Conservation (phyloP, 768 basidiomycete species). For the Kondoa malvinella region DNA sequence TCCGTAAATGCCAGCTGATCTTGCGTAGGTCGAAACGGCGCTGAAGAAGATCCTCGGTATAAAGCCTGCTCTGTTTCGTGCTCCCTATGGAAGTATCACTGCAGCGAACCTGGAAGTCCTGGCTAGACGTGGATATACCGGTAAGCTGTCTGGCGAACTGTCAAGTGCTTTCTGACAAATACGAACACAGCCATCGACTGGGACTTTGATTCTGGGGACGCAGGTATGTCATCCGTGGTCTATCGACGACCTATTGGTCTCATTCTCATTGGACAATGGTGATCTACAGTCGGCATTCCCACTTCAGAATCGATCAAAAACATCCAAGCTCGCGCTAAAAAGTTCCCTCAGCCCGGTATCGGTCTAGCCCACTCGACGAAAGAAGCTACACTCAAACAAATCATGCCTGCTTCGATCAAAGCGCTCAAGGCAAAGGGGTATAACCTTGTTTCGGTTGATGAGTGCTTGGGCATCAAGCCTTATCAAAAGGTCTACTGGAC, state of each 20-base stretch:
- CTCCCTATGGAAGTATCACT: constrained; percentile 22
- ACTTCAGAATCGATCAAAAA: constrained; percentile 8
- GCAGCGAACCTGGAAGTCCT: constrained; percentile 12
- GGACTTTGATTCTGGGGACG: constrained; percentile 23
- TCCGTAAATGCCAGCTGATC: neutral
- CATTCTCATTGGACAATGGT: no score
- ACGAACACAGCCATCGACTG: constrained; percentile 15
- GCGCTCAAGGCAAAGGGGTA: constrained; percentile 17
- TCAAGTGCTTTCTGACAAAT: no score
- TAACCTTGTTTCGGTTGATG: constrained; percentile 21
- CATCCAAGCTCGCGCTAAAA: constrained; percentile 13
- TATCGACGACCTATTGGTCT: no score
- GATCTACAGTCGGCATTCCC: no score
- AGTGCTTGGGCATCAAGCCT: constrained; percentile 21
- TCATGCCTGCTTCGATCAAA: neutral
- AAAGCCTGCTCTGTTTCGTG: constrained; percentile 24
- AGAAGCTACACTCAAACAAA: neutral
- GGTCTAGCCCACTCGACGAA: neutral
- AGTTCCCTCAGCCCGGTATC: constrained; percentile 16
- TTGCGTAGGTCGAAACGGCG: constrained; percentile 19
- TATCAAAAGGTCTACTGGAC: constrained; percentile 20
- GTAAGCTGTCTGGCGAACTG: neutral
- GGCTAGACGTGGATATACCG: constrained; percentile 20
- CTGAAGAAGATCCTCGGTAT: constrained; percentile 26
- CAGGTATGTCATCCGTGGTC: neutral